Conservation (phyloP, 2,329 filamentous ascomycete genomes). For the Rutstroemia sp. region DNA sequence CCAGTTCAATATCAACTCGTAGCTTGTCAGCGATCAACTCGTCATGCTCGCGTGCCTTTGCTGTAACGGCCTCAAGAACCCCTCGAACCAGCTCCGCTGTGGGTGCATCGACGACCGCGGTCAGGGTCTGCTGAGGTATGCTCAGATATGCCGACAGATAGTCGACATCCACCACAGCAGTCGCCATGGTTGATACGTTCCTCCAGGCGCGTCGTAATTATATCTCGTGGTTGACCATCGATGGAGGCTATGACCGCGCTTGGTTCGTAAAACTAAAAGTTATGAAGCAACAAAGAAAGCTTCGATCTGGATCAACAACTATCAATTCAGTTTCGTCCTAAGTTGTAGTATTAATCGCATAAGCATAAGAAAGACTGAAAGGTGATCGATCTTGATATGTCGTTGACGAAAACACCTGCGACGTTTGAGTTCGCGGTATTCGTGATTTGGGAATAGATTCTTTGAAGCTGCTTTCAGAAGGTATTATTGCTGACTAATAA, state of each 20-base stretch:
- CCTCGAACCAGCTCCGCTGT: constrained; percentile 71
- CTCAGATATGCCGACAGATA: constrained; percentile 67
- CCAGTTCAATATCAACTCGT: constrained; percentile 83
- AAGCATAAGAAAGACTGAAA: too few species aligned
- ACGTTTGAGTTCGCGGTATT: constrained; percentile 7
- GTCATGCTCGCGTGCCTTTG: constrained; percentile 77
- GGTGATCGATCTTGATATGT: not conserved
- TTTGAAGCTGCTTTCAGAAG: constrained; percentile 6
- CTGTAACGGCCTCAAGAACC: constrained; percentile 66
- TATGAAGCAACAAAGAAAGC: not conserved
- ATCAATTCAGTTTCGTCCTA: too few species aligned
- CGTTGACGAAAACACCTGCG: constrained; percentile 1
- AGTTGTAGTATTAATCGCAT: too few species aligned
- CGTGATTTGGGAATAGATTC: constrained; percentile 4
- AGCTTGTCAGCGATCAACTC: constrained; percentile 81
- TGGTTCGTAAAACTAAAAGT: constrained; percentile 1
- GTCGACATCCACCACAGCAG: constrained; percentile 56
- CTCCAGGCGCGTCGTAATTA: constrained; percentile 3
- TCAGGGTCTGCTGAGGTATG: constrained; percentile 57
- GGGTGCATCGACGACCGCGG: constrained; percentile 55
- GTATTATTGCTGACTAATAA: not conserved
- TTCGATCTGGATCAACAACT: not conserved
- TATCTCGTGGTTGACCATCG: constrained; percentile 7
- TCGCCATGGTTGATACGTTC: constrained; percentile 43
- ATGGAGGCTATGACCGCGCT: constrained; percentile 1